A percentile compares a stretch with the other conserved stretches of the same genome.
phyloP scores from a whole-genome alignment of 768 basidiomycete genomes.

The Phylloporus sp. region DNA sequence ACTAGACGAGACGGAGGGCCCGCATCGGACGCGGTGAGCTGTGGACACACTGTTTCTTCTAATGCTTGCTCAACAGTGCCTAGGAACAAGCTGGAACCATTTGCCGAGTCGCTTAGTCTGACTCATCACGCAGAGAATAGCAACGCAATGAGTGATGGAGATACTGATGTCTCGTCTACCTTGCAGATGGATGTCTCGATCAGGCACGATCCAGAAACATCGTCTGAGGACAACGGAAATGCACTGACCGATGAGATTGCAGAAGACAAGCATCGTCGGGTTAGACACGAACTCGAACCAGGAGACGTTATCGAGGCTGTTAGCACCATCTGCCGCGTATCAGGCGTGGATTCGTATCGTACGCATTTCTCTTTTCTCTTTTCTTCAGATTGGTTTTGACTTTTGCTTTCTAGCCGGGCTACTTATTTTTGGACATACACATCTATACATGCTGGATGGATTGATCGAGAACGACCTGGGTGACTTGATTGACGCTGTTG shows the following conservation, averaged over 20 bases:
- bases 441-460: constrained; percentile 89
- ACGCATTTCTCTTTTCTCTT: constrained; percentile 23
- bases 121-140: constrained; percentile 19
- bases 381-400: background rate
- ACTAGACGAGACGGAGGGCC: constrained; percentile 90
- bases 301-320: constrained; percentile 89
- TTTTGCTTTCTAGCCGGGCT: constrained; percentile 55
- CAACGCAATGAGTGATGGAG: constrained; percentile 41
- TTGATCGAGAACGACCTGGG: constrained; percentile 83
- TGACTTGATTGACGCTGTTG: constrained; percentile 82
- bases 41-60: background rate
- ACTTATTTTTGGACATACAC: constrained; percentile 79
- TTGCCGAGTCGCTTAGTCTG: constrained; percentile 41
- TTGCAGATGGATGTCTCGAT: constrained; percentile 22
- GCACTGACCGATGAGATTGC: constrained; percentile 72
- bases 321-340: constrained; percentile 80
- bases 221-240: constrained; percentile 24
- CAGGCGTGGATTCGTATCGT: constrained; percentile 92
- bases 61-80: constrained; percentile 2
- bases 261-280: constrained; percentile 85
- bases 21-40: constrained; percentile 73
- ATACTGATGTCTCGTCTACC: constrained; percentile 43
- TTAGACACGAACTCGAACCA: constrained; percentile 82
- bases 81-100: constrained; percentile 77
- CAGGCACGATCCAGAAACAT: constrained; percentile 13